Evolutionary conservation across 148 eudicot genomes (phyloP).

Genomic region (Vaccinium darrowii): DNA sequence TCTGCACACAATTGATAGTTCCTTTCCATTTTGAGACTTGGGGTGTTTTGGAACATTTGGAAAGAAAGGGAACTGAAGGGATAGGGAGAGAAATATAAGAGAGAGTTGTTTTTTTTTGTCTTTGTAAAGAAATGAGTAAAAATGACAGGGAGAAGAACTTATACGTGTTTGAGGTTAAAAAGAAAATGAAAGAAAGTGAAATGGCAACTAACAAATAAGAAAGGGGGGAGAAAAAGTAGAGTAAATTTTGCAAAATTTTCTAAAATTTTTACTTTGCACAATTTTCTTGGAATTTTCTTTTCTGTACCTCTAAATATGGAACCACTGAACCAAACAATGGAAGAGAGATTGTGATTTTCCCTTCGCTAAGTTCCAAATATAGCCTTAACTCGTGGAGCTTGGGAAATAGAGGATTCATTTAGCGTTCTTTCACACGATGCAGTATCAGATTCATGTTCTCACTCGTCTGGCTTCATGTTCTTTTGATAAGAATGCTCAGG

Average conservation of each 20-base stretch:
- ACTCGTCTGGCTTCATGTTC: neutral
- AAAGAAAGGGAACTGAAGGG: neutral
- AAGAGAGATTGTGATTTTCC: neutral
- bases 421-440: neutral
- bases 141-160: neutral
- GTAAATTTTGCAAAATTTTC: neutral
- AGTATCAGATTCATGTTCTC: constrained; percentile 15
- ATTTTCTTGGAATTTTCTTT: too few species aligned
- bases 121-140: neutral
- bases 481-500: neutral
- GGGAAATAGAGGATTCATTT: neutral
- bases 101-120: neutral
- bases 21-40: neutral
- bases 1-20: neutral
- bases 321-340: neutral
- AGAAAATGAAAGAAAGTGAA: too few species aligned
- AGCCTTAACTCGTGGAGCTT: neutral
- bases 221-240: neutral
- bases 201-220: neutral
- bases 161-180: neutral
- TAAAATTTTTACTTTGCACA: too few species aligned
- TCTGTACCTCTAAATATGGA: too few species aligned
- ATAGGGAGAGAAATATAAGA: neutral
- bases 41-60: neutral
- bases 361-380: neutral